Evolutionary conservation across 2,329 filamentous ascomycete species (phyloP).

Genomic region (Fusarium sterilihyphosum): DNA sequence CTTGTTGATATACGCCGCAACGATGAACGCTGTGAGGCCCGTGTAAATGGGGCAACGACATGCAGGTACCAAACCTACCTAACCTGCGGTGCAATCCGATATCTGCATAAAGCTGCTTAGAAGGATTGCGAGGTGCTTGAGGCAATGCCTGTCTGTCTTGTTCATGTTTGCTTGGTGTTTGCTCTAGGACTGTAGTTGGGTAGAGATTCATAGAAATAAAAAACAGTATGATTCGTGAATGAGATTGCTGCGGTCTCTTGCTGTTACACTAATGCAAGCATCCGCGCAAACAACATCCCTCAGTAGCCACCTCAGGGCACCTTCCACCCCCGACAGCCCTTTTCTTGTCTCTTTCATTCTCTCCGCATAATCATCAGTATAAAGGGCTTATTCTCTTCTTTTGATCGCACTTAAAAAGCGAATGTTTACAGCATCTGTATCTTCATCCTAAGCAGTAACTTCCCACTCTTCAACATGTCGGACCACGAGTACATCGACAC

Average conservation of each 20-base stretch:
- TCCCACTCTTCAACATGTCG: not conserved
- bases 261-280: not conserved
- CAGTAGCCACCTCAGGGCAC: not conserved
- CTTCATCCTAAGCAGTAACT: not conserved
- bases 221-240: no score
- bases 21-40: not conserved
- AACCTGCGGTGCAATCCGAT: not conserved
- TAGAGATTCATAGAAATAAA: no score
- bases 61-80: not conserved
- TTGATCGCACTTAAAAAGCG: not conserved
- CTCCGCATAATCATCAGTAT: not conserved
- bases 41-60: not conserved
- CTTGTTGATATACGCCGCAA: not conserved
- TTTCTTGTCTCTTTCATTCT: not conserved
- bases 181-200: not conserved
- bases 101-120: not conserved
- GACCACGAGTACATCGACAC: slow-evolving; percentile 26
- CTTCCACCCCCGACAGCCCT: not conserved
- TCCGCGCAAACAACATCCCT: not conserved
- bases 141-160: not conserved
- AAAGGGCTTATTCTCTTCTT: not conserved
- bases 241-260: not conserved
- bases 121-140: not conserved
- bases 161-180: not conserved
- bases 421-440: not conserved